Percentiles rank a stretch among this genome's conserved stretches.
Conservation (phyloP, 116 monocot genomes). For the Cymodocea nodosa region DNA sequence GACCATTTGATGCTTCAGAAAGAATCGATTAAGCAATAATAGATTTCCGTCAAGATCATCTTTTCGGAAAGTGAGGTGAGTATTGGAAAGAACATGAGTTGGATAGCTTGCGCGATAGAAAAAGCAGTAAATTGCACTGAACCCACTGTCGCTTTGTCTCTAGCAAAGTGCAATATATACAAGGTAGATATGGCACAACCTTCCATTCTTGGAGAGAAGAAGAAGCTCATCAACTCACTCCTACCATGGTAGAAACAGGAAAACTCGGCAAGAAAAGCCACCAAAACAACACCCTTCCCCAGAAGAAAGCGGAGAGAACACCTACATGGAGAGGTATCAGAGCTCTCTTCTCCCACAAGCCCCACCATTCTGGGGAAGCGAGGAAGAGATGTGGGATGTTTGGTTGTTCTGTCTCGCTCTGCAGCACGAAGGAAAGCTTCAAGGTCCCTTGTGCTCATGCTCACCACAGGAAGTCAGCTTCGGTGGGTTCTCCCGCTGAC, state of each 20-base stretch:
- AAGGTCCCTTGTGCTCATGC: neutral
- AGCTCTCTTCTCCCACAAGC: slow-evolving; percentile 38
- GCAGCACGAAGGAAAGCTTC: slow-evolving; percentile 30
- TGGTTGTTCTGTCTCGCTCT: slow-evolving; percentile 39
- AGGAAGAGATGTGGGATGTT: slow-evolving; percentile 16
- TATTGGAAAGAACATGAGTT: no score
- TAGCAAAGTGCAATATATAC: neutral
- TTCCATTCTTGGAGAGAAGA: neutral
- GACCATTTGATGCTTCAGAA: neutral
- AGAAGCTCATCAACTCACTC: neutral
- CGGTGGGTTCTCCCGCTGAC: neutral
- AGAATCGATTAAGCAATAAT: neutral
- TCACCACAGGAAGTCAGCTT: neutral
- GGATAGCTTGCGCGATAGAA: no score
- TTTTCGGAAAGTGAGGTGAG: neutral
- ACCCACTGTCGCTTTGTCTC: neutral
- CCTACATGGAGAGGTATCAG: slow-evolving; percentile 22
- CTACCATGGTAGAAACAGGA: slow-evolving; percentile 10
- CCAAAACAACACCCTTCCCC: neutral
- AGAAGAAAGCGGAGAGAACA: slow-evolving; percentile 8
- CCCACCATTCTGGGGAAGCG: slow-evolving; percentile 2
- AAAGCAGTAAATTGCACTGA: neutral
- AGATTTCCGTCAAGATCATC: neutral
- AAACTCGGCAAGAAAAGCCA: slow-evolving; percentile 12
- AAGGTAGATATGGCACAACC: neutral